Evolutionary conservation across 2,329 filamentous ascomycete species (phyloP).

Genomic region (Botrytis galanthina): DNA sequence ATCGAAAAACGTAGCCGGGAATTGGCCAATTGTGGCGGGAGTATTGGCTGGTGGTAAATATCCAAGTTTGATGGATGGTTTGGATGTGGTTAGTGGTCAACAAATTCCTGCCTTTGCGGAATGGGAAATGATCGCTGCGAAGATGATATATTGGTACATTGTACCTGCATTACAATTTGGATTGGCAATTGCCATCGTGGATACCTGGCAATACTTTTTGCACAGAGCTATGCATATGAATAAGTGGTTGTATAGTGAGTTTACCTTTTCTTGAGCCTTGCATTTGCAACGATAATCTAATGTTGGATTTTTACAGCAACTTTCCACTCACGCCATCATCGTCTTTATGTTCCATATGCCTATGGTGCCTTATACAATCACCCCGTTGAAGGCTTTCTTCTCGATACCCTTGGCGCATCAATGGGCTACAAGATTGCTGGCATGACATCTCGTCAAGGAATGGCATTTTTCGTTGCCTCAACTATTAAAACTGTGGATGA

Average conservation of each 20-base stretch:
- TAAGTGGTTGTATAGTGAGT: constrained; percentile 91
- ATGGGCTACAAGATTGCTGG: constrained; percentile 77
- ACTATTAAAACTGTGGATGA: constrained; percentile 97
- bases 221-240: constrained; percentile 97
- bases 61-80: constrained; percentile 62
- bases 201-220: constrained; percentile 98
- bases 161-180: constrained; percentile 77
- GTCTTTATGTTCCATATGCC: constrained; percentile 95
- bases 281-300: neutral
- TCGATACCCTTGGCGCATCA: constrained; percentile 86
- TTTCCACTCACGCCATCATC: constrained; percentile 94
- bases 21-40: constrained; percentile 72
- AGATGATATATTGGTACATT: constrained; percentile 73
- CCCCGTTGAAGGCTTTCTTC: constrained; percentile 86
- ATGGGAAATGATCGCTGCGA: constrained; percentile 78
- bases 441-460: constrained; percentile 82
- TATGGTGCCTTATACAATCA: constrained; percentile 98
- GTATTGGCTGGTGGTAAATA: constrained; percentile 79
- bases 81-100: constrained; percentile 51
- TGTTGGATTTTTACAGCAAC: constrained; percentile 53
- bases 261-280: neutral
- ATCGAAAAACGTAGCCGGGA: constrained; percentile 69
- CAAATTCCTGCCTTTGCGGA: constrained; percentile 70
- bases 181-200: constrained; percentile 72
- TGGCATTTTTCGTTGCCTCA: constrained; percentile 84